phyloP scores from a whole-genome alignment of 2,329 filamentous ascomycete genomes.

The Trichoderma sp. region DNA sequence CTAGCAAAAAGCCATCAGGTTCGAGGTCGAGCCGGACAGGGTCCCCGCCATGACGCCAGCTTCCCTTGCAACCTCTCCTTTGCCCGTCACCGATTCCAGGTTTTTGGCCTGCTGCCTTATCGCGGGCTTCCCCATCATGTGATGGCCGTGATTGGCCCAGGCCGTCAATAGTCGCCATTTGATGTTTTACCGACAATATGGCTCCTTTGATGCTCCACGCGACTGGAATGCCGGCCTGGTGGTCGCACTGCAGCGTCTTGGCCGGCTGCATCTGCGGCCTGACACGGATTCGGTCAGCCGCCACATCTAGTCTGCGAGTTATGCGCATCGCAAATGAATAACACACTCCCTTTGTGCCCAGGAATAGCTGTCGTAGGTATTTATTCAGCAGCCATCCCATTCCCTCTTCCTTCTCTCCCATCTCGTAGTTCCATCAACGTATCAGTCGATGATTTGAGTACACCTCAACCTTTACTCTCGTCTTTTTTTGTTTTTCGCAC shows the following conservation, averaged over 20 bases:
- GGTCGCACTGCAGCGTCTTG: slow-evolving; percentile 13
- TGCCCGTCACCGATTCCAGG: not conserved
- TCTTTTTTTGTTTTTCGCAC: slow-evolving; percentile 8
- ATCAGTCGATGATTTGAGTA: not conserved
- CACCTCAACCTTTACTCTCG: not conserved
- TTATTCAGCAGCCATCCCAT: not conserved
- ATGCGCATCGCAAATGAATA: not conserved
- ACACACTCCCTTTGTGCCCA: not conserved
- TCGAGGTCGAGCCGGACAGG: not conserved
- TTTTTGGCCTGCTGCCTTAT: slow-evolving; percentile 11
- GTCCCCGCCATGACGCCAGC: slow-evolving; percentile 16
- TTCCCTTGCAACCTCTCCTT: not conserved
- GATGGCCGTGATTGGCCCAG: slow-evolving; percentile 15
- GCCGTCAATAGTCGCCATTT: slow-evolving; percentile 1
- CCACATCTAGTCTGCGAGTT: slow-evolving; percentile 6
- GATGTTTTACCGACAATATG: slow-evolving; percentile 18
- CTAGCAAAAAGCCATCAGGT: slow-evolving; percentile 3
- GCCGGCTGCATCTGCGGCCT: slow-evolving; percentile 18
- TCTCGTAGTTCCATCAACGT: not conserved
- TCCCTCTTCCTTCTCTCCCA: not conserved
- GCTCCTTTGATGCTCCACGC: slow-evolving; percentile 18
- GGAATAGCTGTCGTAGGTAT: not conserved
- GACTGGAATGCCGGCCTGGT: slow-evolving; percentile 17
- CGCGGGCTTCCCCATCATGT: not conserved
- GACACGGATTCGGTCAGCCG: slow-evolving; percentile 19